Evolutionary conservation across 345 rosid species (phyloP).

Genomic region (Lepidium aucheri): DNA sequence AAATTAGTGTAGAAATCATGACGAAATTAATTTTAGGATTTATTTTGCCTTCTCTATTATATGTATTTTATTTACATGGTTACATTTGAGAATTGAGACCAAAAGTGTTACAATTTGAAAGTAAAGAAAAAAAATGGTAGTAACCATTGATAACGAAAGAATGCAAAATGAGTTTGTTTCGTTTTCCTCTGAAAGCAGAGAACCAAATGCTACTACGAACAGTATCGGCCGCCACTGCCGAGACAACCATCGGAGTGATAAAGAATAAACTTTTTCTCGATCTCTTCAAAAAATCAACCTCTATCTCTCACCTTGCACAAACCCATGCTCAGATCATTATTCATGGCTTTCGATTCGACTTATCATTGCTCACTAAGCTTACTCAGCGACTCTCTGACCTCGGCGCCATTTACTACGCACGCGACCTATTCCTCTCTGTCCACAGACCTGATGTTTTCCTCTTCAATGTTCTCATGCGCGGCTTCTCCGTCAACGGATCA

Average conservation of each 20-base stretch:
- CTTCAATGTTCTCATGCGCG: conserved; percentile 62
- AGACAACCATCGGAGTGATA: conserved; percentile 1
- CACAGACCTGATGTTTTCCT: conserved; percentile 62
- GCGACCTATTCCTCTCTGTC: conserved; percentile 43
- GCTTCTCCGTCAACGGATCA: conserved; percentile 34
- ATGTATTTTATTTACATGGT: no score
- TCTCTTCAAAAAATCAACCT: conserved; percentile 36
- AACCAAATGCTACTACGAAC: conserved; percentile 22
- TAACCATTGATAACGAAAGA: not conserved
- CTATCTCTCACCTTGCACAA: conserved; percentile 51
- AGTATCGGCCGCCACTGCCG: conserved; percentile 9
- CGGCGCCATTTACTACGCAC: conserved; percentile 42
- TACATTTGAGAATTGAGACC: no score
- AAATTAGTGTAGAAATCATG: conserved; percentile 6
- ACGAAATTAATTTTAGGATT: not conserved
- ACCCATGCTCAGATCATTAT: conserved; percentile 57
- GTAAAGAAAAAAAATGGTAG: not conserved
- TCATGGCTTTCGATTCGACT: conserved; percentile 41
- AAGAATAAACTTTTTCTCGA: conserved; percentile 32
- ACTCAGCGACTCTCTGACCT: conserved; percentile 56
- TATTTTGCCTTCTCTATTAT: not conserved
- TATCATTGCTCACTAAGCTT: conserved; percentile 59
- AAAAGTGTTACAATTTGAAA: not conserved
- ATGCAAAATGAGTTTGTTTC: not conserved
- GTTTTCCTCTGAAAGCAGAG: not conserved